phyloP scores from a whole-genome alignment of 2,329 filamentous ascomycete genomes.

The Paraconiothyrium brasiliense region DNA sequence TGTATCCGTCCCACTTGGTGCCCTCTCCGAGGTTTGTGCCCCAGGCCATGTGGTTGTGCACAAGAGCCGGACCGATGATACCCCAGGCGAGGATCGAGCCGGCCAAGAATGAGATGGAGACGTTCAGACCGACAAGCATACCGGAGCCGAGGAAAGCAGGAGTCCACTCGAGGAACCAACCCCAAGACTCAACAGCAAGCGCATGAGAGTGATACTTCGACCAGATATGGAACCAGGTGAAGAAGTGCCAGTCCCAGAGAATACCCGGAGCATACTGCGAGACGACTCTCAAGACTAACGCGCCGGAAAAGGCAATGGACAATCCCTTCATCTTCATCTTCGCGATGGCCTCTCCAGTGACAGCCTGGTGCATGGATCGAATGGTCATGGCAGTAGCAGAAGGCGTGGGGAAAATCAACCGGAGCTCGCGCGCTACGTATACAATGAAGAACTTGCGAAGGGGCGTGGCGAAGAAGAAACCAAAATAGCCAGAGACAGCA shows the following conservation, averaged over 20 bases:
- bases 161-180: slow-evolving; percentile 68
- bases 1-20: slow-evolving; percentile 57
- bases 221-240: slow-evolving; percentile 66
- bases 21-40: slow-evolving; percentile 46
- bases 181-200: slow-evolving; percentile 67
- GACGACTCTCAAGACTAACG: slow-evolving; percentile 64
- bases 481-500: slow-evolving; percentile 70
- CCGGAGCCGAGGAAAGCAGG: slow-evolving; percentile 69
- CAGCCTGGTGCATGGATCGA: slow-evolving; percentile 68
- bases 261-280: slow-evolving; percentile 69
- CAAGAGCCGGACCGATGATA: slow-evolving; percentile 66
- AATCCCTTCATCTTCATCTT: slow-evolving; percentile 67
- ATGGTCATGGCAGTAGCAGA: slow-evolving; percentile 71
- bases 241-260: slow-evolving; percentile 67
- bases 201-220: slow-evolving; percentile 61
- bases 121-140: slow-evolving; percentile 68
- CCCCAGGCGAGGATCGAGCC: slow-evolving; percentile 66
- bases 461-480: slow-evolving; percentile 70
- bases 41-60: slow-evolving; percentile 62
- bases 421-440: slow-evolving; percentile 68
- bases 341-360: slow-evolving; percentile 61
- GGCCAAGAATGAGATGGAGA: slow-evolving; percentile 65
- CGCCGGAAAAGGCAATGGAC: slow-evolving; percentile 59
- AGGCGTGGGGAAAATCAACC: slow-evolving; percentile 67
- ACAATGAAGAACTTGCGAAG: slow-evolving; percentile 75